Evolutionary conservation across 1,284 basidiomycete species (phyloP).

Genomic region (Pseudozyma pruni): DNA sequence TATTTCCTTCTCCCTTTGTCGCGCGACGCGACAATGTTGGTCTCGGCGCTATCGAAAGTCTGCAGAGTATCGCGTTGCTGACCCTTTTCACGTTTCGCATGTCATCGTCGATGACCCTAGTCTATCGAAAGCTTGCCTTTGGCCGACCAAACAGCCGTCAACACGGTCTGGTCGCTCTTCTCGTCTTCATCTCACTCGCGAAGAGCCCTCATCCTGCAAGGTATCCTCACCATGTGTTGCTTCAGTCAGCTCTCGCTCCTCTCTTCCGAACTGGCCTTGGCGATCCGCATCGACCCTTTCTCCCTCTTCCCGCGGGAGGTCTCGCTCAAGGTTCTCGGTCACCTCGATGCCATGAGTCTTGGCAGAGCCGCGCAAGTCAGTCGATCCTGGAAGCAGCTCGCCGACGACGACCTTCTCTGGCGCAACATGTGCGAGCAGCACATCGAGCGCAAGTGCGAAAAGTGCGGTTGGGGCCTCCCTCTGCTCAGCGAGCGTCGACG

Average conservation of each 20-base stretch:
- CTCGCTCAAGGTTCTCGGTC: constrained; percentile 85
- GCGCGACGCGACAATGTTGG: background rate
- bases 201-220: constrained; percentile 91
- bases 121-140: constrained; percentile 91
- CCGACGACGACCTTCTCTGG: constrained; percentile 97
- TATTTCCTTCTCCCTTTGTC: background rate
- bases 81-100: background rate
- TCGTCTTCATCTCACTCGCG: constrained; percentile 91
- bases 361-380: constrained; percentile 95
- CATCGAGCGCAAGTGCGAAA: constrained; percentile 95
- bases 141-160: constrained; percentile 87
- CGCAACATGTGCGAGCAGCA: constrained; percentile 97
- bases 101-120: constrained; percentile 70
- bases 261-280: constrained; percentile 86
- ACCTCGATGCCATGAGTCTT: constrained; percentile 93
- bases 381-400: constrained; percentile 84
- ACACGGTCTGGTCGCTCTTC: constrained; percentile 94
- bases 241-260: constrained; percentile 98
- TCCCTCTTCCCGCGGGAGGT: constrained; percentile 89
- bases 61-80: constrained; percentile 3
- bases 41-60: background rate
- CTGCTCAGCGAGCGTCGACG: constrained; percentile 80
- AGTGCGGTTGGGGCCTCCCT: constrained; percentile 97
- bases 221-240: constrained; percentile 99
- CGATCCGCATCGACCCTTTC: constrained; percentile 92